Evolutionary conservation across 306 rosid genomes (phyloP).

Genomic region (Quercus alba): DNA sequence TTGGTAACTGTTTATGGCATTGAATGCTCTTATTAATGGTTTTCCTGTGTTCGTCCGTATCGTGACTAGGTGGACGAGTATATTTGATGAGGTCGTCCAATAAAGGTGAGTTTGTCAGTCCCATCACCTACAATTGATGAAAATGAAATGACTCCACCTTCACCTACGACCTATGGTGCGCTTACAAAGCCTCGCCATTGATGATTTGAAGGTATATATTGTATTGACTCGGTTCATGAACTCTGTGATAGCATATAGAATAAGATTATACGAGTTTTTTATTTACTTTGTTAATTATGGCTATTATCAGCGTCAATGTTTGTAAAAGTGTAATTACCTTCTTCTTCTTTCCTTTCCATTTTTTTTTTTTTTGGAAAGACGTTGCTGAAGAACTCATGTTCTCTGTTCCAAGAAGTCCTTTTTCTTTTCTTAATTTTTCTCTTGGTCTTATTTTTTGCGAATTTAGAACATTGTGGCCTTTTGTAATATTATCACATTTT

Average conservation of each 20-base stretch:
- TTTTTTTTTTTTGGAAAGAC: not conserved
- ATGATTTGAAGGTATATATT: not conserved
- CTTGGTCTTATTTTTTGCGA: not conserved
- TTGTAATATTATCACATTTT: not conserved
- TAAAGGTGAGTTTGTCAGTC: too few species aligned
- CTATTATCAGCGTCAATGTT: not conserved
- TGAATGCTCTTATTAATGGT: too few species aligned
- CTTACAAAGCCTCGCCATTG: slow-evolving; percentile 18
- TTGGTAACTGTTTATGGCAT: too few species aligned
- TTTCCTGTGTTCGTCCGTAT: too few species aligned
- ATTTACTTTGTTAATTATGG: not conserved
- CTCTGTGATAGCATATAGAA: not conserved
- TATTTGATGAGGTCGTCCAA: too few species aligned
- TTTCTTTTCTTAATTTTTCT: not conserved
- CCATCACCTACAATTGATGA: slow-evolving; percentile 10
- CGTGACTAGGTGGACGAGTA: too few species aligned
- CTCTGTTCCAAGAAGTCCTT: not conserved
- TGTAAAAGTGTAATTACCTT: not conserved
- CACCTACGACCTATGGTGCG: slow-evolving; percentile 26
- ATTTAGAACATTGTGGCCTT: not conserved
- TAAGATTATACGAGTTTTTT: not conserved
- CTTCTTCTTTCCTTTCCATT: too few species aligned
- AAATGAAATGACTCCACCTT: slow-evolving; percentile 24
- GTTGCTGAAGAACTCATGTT: not conserved
- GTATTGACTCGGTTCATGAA: not conserved